These are phyloP conservation scores for Bathelium albidoporum DNA, from an alignment of 495 filamentous ascomycete species.

Conservation along the genomic window DNA sequence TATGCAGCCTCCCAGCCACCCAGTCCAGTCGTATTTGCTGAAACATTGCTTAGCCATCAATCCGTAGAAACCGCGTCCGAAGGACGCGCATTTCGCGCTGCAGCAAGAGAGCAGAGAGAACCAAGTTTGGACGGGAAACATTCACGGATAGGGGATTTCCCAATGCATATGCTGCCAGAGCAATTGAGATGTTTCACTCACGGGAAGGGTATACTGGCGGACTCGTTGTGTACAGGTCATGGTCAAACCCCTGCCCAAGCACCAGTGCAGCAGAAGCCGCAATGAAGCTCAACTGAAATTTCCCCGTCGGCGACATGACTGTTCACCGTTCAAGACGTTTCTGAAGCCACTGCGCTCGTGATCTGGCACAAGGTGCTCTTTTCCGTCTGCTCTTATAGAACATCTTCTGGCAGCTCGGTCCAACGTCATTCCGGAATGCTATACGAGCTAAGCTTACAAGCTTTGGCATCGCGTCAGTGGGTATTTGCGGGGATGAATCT, in stretches of 20 bases:
- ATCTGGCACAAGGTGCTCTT: background rate
- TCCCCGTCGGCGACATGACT: background rate
- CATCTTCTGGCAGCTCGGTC: background rate
- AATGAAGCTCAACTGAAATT: background rate
- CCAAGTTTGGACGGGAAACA: no score
- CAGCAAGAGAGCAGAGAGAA: no score
- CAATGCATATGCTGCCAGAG: background rate
- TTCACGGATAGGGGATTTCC: no score
- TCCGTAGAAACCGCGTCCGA: background rate
- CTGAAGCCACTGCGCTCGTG: background rate
- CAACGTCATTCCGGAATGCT: background rate
- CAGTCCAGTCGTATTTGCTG: constrained; percentile 15
- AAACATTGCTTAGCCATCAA: background rate
- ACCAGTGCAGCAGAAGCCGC: background rate
- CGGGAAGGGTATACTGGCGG: constrained; percentile 25
- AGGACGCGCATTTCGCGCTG: background rate
- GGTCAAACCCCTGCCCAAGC: constrained; percentile 3
- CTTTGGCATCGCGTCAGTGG: background rate
- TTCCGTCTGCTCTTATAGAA: background rate
- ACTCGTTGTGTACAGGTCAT: constrained; percentile 17
- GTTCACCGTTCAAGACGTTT: background rate
- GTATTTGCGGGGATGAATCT: background rate
- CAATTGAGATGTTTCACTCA: constrained; percentile 11
- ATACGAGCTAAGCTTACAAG: background rate
- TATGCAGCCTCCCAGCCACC: constrained; percentile 16